These are phyloP conservation scores for Drechslerella coelobrocha DNA, from an alignment of 2,329 filamentous ascomycete genomes.

Conservation along the genomic window DNA sequence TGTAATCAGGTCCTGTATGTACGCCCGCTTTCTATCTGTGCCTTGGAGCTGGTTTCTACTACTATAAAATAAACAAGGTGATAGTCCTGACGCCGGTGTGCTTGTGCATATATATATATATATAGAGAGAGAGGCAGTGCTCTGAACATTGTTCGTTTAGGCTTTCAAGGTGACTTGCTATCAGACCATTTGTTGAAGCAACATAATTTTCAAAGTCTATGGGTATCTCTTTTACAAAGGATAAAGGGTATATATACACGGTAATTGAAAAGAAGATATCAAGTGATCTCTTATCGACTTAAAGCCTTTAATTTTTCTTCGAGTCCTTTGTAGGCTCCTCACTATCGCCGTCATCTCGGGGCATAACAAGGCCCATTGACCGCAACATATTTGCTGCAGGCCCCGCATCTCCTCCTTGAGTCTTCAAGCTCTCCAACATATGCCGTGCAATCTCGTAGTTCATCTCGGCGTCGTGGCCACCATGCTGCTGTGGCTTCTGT, in stretches of 20 bases:
- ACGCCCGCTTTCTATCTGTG: too few species aligned
- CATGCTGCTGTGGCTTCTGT: constrained; percentile 55
- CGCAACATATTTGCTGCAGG: constrained; percentile 86
- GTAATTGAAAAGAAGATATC: background rate
- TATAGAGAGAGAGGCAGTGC: too few species aligned
- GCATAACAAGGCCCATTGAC: constrained; percentile 82
- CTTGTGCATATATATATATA: too few species aligned
- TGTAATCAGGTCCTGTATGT: too few species aligned
- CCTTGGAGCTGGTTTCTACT: too few species aligned
- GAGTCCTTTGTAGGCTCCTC: constrained; percentile 55
- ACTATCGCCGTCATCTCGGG: constrained; percentile 74
- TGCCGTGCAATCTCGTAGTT: constrained; percentile 91
- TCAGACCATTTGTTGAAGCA: too few species aligned
- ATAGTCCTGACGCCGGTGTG: too few species aligned
- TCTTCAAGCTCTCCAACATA: constrained; percentile 88
- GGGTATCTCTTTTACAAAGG: constrained; percentile 8
- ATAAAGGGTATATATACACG: background rate
- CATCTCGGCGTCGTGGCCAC: constrained; percentile 66
- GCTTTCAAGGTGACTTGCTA: too few species aligned
- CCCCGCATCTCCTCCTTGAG: constrained; percentile 82
- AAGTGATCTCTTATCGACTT: too few species aligned
- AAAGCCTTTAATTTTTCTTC: constrained; percentile 2
- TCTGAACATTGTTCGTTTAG: too few species aligned
- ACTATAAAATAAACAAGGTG: too few species aligned
- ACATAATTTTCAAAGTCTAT: background rate